Evolutionary conservation across 2,329 filamentous ascomycete genomes (phyloP).

Genomic region (Fusarium concolor): DNA sequence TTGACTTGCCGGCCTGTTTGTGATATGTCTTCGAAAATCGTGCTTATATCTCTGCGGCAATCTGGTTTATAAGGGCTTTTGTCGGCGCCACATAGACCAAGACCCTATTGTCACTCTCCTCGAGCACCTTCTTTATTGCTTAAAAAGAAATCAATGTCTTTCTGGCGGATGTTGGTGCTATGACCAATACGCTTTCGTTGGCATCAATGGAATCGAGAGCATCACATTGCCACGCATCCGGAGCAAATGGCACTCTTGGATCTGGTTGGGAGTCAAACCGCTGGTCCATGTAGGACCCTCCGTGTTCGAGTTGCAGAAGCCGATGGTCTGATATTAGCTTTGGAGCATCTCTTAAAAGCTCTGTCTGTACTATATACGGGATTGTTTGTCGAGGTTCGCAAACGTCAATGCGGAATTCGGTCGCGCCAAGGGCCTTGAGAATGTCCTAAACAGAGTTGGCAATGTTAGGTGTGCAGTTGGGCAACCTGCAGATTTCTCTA

Average conservation of each 20-base stretch:
- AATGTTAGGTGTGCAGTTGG: constrained; percentile 23
- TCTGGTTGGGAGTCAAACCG: constrained; percentile 76
- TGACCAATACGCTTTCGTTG: constrained; percentile 76
- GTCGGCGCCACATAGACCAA: constrained; percentile 85
- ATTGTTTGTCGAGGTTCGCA: constrained; percentile 3
- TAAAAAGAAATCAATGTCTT: constrained; percentile 90
- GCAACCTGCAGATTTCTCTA: constrained; percentile 27
- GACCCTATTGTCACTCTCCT: constrained; percentile 74
- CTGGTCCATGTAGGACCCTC: constrained; percentile 80
- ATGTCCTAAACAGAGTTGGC: constrained; percentile 27
- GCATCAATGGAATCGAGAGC: constrained; percentile 80
- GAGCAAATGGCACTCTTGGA: constrained; percentile 74
- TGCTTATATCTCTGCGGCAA: constrained; percentile 81
- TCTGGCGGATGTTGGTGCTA: constrained; percentile 82
- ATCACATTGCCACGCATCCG: constrained; percentile 80
- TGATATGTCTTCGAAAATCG: constrained; percentile 76
- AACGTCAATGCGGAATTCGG: constrained; percentile 3
- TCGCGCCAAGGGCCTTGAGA: constrained; percentile 8
- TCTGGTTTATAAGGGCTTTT: constrained; percentile 86
- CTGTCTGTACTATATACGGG: constrained; percentile 14
- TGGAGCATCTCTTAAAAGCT: background rate
- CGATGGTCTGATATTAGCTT: constrained; percentile 8
- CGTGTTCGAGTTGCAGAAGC: constrained; percentile 73
- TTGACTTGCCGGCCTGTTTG: constrained; percentile 69
- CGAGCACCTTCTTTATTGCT: constrained; percentile 80